Base-by-base conservation (phyloP, 2,329 filamentous ascomycete species). In the Fusarium brevicatenulatum region DNA sequence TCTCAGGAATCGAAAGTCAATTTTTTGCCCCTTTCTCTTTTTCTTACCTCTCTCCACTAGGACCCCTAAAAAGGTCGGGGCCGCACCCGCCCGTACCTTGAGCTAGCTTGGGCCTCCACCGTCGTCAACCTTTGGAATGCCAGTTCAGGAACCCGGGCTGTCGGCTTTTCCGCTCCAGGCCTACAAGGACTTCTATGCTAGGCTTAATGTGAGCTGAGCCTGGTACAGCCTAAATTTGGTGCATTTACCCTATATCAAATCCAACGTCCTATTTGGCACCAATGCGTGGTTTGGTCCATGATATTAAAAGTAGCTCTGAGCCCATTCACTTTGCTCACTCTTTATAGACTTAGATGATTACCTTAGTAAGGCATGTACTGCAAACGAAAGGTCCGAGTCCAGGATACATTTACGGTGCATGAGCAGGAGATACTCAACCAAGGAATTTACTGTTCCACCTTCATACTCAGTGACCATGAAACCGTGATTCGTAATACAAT, bases 91-190 rank as follows among this genome's bases (percentile, higher is more conserved):
- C 47, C 47, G 62, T 66, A 47, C 67, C 61, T 71, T 62, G 43
- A 72, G 66, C 66, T 73, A 73, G 55, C 57, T 61, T 25, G 49
- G 64, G 58, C 49, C 54, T 68, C 68, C 57, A 55, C 59, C 44
- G 39, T 40, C 37, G 56, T 44, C 49, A 44, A 21, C 23, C n/a
- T 56, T 42, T 57, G 70, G 47, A 70, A 71, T 62, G 66, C 46
- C 67, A 58, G 53, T 43, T 62, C 60, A 66, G 55, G 65, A 50
- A 73, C 66, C 30, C 37, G 66, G 39, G 9, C n/a, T 52, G n/a
- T 25, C 32, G 32, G 49, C 32, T 50, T 65, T 69, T 55, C 66
- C 65, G 34, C 55, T 64, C 30, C 37, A 44, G 44, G 49, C 49
- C 39, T 40, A n/a, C 34, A 21, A 56, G 54, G 44, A 23, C 19